Base-by-base conservation (phyloP, 2,329 filamentous ascomycete species). In the Neurospora sp. region DNA sequence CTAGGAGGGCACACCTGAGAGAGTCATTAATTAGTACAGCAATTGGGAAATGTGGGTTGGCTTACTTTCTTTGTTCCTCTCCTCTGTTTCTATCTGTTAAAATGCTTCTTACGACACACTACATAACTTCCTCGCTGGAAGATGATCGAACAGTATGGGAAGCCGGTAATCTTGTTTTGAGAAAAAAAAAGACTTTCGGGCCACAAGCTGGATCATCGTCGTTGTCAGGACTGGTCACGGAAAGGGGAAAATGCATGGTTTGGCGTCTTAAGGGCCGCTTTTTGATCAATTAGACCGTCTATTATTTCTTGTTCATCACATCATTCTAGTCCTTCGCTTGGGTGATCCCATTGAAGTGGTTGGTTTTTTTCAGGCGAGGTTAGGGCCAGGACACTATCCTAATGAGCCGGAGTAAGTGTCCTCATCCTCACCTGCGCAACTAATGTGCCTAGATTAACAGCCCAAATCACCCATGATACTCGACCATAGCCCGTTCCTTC, bases 1-100 rank as follows among this genome's bases (percentile, higher is more conserved):
- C 66, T 77, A 71, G 77, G 39, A n/a, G 38, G 28, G 40, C 67
- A 40, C 38, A 36, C 38, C 42, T 33, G 28, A 40, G 23, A 36
- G 11, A 10, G 67, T 36, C 10, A 38, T 15, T 23, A 13, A 3
- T 11, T 62, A 36, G 28, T 17, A 33, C 52, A n/a, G 52, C 52
- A 62, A 62, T 17, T 62, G 23, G 15, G 33, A 33, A 58, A 23
- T 62, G 67, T 62, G 17, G 43, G 33, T 58, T 68, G 42, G 33
- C 28, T 58, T 58, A n/a, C n/a, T 33, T 33, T 33, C 15, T 68
- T 33, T 42, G 38, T 39, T 13, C 67, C 13, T 28, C 8, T 39
- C n/a, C 15, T 62, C 52, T 33, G 28, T 62, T 33, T 62, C 23
- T 36, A 17, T 62, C 15, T 36, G 52, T 17, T 62, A n/a, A 33